phyloP scores from a whole-genome alignment of 345 rosid species.

The Citrus mangshanensis region DNA sequence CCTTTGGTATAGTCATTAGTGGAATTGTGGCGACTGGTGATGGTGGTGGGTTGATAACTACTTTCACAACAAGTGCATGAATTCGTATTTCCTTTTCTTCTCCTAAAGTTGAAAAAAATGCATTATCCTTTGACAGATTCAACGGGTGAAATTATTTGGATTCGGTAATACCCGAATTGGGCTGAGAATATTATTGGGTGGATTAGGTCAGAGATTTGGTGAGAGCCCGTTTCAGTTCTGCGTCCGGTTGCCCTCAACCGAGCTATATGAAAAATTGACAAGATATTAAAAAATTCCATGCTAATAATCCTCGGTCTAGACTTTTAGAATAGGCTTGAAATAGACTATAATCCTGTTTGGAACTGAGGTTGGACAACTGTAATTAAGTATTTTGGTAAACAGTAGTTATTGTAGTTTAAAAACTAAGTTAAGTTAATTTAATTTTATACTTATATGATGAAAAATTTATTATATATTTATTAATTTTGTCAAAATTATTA shows the following conservation, averaged over 20 bases:
- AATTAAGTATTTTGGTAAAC: too few species aligned
- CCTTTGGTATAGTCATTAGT: neutral
- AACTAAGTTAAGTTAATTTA: too few species aligned
- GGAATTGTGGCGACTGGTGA: neutral
- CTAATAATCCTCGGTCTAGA: too few species aligned
- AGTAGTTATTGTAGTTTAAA: fast-evolving
- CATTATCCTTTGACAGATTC: neutral
- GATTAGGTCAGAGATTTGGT: neutral
- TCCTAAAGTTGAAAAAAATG: neutral
- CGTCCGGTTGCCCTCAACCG: neutral
- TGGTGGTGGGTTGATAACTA: neutral
- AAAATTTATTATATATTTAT: too few species aligned
- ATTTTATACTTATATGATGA: too few species aligned
- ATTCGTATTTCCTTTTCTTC: neutral
- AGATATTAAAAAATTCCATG: too few species aligned
- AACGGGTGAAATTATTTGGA: neutral
- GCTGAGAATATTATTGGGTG: neutral
- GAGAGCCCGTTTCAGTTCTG: neutral
- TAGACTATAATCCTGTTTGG: too few species aligned
- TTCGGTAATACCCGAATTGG: neutral
- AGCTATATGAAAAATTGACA: neutral
- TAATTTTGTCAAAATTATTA: too few species aligned
- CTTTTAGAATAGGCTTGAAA: too few species aligned
- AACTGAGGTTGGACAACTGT: too few species aligned
- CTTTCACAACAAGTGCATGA: neutral